Base-by-base conservation (phyloP, 768 basidiomycete species). In the Goffeauzyma gilvescens region DNA sequence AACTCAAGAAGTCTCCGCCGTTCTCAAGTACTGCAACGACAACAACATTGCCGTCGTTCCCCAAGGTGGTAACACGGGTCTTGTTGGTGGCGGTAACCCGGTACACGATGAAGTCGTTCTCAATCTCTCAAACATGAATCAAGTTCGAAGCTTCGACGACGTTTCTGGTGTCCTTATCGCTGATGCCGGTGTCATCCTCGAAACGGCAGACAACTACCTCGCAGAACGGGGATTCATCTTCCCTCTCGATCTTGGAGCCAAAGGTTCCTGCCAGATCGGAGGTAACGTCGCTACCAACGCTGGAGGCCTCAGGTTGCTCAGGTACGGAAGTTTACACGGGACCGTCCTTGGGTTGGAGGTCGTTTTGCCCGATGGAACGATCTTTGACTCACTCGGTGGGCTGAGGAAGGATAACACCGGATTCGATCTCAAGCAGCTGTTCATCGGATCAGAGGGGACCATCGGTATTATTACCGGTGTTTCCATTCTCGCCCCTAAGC, bases 181-280 rank as follows among this genome's bases (percentile, higher is more conserved):
- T 34, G 93, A 98, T 64, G 87, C 89, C 2, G 93, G 93, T 8
- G 87, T 84, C 62, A 76, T 98, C 52, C 74, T 98, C 5, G 81
- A 98, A 56, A 72, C 76, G 9, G 72, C 95, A 22, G 79, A 82
- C 17, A 79, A 86, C 65, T 75, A 83, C 57, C 74, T 96, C 39
- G 76, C 78, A 0, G 79, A 83, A 1, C 71, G 85, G 53, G 74
- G 89, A 49, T 81, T 95, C 62, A 89, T 95, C 60, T 87, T 96
- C 79, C 93, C 93, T 12, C 71, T 93, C 26, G 89, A 95, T 60
- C 69, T 95, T 8, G 89, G 86, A 32, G 87, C 89, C 23, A 95
- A 95, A 67, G 89, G 89, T 62, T 89, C 84, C 55, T 98, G 93
- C 69, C 90, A 96, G 57, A 89, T 98, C 50, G 93, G 90, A 36